Conservation (phyloP, 2,329 filamentous ascomycete species). For the Diplodia seriata region DNA sequence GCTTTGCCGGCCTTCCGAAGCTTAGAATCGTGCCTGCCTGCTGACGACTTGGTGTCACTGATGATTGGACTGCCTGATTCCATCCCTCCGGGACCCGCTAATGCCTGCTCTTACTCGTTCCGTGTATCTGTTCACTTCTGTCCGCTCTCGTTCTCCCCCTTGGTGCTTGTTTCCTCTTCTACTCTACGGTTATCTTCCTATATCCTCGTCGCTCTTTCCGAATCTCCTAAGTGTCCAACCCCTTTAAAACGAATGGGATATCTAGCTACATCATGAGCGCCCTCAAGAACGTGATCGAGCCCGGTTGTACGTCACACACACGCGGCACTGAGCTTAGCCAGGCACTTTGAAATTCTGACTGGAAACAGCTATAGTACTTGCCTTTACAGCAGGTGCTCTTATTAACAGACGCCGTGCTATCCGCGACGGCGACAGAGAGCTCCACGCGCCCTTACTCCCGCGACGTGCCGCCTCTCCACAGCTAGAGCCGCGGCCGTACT, state of each 20-base stretch:
- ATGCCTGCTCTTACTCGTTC: constrained; percentile 6
- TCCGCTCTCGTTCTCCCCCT: neutral
- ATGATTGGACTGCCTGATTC: neutral
- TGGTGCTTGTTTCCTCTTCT: neutral
- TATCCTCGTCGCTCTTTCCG: neutral
- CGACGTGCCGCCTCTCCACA: neutral
- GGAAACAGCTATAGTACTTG: constrained; percentile 32
- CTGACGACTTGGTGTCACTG: constrained; percentile 7
- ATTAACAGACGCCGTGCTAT: constrained; percentile 33
- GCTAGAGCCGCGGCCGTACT: neutral
- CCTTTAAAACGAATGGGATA: neutral
- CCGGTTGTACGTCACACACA: constrained; percentile 22
- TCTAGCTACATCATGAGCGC: constrained; percentile 12
- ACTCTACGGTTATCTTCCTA: neutral
- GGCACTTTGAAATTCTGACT: neutral
- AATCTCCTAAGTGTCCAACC: no score
- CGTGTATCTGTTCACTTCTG: neutral
- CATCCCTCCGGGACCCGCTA: neutral
- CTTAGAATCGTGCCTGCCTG: neutral
- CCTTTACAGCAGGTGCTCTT: constrained; percentile 35
- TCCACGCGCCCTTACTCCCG: constrained; percentile 22
- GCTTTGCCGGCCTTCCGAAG: constrained; percentile 12
- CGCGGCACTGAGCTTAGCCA: neutral
- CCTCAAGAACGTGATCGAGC: constrained; percentile 32
- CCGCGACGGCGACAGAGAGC: constrained; percentile 4